Conservation (phyloP, 345 rosid genomes). For the Mangifera indica region DNA sequence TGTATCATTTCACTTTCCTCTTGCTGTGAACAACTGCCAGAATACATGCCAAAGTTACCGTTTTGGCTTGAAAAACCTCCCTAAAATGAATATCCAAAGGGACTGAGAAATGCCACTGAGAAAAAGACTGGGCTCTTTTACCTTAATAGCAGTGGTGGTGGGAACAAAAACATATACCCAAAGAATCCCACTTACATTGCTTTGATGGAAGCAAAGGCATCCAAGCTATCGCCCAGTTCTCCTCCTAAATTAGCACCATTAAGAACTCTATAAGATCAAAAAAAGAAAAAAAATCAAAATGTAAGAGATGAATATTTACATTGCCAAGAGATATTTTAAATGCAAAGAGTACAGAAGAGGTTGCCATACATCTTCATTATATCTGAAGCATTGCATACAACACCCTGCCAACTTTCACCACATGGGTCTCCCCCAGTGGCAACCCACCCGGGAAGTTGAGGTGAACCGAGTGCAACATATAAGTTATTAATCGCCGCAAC, state of each 20-base stretch:
- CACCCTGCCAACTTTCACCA: conserved; percentile 90
- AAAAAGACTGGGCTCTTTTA: not conserved
- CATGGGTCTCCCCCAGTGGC: conserved; percentile 95
- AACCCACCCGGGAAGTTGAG: conserved; percentile 90
- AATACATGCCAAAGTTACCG: not conserved
- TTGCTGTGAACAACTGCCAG: not conserved
- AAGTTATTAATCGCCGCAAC: conserved; percentile 85
- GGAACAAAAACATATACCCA: not conserved
- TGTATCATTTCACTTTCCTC: not conserved
- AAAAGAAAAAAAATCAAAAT: not conserved
- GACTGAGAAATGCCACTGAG: not conserved
- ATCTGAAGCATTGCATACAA: conserved; percentile 61
- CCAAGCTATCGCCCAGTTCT: conserved; percentile 72
- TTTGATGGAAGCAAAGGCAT: conserved; percentile 62
- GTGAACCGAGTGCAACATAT: conserved; percentile 68
- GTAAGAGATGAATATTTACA: conserved; percentile 2
- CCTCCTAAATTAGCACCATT: conserved; percentile 95
- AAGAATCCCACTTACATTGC: conserved; percentile 56
- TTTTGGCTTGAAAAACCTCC: conserved; percentile 3
- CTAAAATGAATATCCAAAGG: not conserved
- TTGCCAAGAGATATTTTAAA: not conserved
- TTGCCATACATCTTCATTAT: conserved; percentile 53
- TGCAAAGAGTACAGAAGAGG: not conserved
- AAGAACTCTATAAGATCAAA: conserved; percentile 50
- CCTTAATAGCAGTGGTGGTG: not conserved